Evolutionary conservation across 495 filamentous ascomycete species (phyloP).

Genomic region (Letharia lupina): DNA sequence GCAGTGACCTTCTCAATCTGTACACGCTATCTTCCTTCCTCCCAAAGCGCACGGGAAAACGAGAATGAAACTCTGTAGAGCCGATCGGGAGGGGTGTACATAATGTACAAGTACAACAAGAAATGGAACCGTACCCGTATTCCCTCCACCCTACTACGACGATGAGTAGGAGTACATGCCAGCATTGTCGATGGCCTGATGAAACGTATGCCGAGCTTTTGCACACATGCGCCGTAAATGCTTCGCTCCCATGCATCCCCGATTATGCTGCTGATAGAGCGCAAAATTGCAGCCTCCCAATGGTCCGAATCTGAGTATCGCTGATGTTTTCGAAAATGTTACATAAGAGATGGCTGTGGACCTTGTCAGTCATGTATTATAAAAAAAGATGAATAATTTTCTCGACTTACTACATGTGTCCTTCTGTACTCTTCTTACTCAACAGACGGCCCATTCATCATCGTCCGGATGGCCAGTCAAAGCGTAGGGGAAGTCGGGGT

Average conservation of each 20-base stretch:
- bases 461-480: slow-evolving; percentile 44
- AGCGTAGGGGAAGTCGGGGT: slow-evolving; percentile 23
- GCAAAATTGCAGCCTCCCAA: slow-evolving; percentile 11
- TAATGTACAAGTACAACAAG: slow-evolving; percentile 3
- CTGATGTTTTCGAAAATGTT: background rate
- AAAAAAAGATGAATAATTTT: background rate
- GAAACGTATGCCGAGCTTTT: background rate
- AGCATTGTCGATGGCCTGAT: background rate
- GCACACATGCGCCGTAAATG: slow-evolving; percentile 9
- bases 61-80: background rate
- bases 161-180: slow-evolving; percentile 1
- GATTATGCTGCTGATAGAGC: slow-evolving; percentile 9
- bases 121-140: background rate
- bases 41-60: background rate
- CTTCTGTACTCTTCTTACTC: slow-evolving; percentile 9
- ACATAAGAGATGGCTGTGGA: slow-evolving; percentile 1
- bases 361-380: background rate
- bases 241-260: slow-evolving; percentile 5
- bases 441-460: slow-evolving; percentile 46
- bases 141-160: background rate
- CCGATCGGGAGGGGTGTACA: slow-evolving; percentile 5
- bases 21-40: background rate
- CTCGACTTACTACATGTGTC: background rate
- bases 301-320: slow-evolving; percentile 6
- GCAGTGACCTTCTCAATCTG: background rate